Base-by-base conservation (phyloP, 176 grass and related monocot genomes). In the Musa schizocarpa region DNA sequence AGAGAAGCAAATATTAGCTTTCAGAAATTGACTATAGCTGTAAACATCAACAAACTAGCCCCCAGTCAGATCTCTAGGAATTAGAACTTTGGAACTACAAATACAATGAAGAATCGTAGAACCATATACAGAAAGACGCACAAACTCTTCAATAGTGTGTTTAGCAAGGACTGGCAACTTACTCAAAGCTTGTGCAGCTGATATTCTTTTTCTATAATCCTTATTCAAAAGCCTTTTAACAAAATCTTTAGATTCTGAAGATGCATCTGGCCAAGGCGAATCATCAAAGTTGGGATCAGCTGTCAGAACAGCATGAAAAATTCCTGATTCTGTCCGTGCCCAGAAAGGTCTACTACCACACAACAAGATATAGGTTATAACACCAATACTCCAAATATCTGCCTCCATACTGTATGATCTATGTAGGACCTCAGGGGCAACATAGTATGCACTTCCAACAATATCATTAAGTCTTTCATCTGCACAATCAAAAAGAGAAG, bases 311-410 rank as follows among this genome's bases (percentile, higher is more conserved):
- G 68, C 48, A 24, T 43, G 69, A 52, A 80, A 80, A 17, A 80
- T 73, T 64, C 78, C 78, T 63, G 78, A 80, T 72, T 80, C 78
- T 12, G 78, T 80, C 27, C 69, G 68, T 26, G 78, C 78, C 78
- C 78, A 80, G 68, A 80, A 80, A 52, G 69, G 78, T 63, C 78
- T 80, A n/a, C 78, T 80, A 20, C 78, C 78, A 26, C 78, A 80
- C 51, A 80, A 64, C 16, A 80, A 53, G 20, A 80, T 73, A 53
- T 80, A 80, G 11, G 78, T 65, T 52, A 80, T 80, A 26, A 80
- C 78, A 26, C 78, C 78, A 34, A 80, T 73, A 19, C 78, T 80
- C 78, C 78, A 80, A 50, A 80, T 80, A 63, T 80, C 78, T 73
- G 78, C 78, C 50, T 80, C 78, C n/a, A 27, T 63, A 52, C 49